Conservation (phyloP, 345 rosid genomes). For the Bruguiera gymnorhiza region DNA sequence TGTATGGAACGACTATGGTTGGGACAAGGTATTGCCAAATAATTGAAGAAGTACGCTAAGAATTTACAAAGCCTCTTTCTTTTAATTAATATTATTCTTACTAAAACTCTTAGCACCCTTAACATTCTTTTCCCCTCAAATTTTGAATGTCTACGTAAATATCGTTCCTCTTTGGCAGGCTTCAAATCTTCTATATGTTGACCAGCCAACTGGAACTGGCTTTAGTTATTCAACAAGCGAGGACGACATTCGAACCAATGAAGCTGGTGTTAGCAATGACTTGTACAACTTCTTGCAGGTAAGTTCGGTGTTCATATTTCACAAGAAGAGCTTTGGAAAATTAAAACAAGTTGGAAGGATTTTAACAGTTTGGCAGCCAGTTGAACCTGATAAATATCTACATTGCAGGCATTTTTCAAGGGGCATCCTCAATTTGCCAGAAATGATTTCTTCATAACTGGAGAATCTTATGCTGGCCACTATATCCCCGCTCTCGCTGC, state of each 20-base stretch:
- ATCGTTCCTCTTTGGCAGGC: conserved; percentile 37
- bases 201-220: conserved; percentile 91
- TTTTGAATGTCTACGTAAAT: not conserved
- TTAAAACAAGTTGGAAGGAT: too few relatives aligned
- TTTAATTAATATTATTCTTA: too few relatives aligned
- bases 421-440: conserved; percentile 54
- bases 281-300: conserved; percentile 88
- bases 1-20: conserved; percentile 75
- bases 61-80: too few relatives aligned
- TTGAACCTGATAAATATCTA: not conserved
- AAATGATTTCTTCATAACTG: conserved; percentile 80
- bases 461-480: conserved; percentile 96
- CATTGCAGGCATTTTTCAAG: conserved; percentile 61
- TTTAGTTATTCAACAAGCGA: conserved; percentile 62
- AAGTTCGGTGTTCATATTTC: not conserved
- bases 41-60: too few relatives aligned
- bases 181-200: conserved; percentile 73
- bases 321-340: not conserved
- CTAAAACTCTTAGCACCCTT: too few relatives aligned
- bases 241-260: conserved; percentile 55
- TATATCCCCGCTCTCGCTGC: conserved; percentile 84
- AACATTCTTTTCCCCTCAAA: not conserved
- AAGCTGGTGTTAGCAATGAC: conserved; percentile 73
- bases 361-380: too few relatives aligned
- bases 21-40: conserved; percentile 61